Evolutionary conservation across 2,329 filamentous ascomycete species (phyloP), one percentile per base, ranked within the genome.

Genomic region (Aureobasidium sp.): DNA sequence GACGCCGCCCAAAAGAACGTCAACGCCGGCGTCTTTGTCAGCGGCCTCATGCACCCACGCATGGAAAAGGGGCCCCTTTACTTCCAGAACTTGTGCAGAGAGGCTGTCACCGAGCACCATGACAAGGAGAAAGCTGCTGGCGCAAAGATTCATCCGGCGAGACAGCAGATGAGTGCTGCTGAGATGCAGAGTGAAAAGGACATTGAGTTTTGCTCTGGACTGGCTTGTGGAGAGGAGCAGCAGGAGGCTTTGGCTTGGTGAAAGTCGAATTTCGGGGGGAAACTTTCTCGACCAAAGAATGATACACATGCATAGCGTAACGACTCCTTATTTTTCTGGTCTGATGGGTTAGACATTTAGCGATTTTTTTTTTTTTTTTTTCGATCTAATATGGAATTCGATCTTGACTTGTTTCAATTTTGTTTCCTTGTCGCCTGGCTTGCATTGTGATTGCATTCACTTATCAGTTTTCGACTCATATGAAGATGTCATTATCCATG

Each of bases 1-100:
- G 75, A 79, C 66, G 78, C 78, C 14, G 79, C 82, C 1, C 84
- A 87, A 69, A 78, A 77, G 70, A 87, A 87, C 70, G 77, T 87
- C 67, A 82, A 84, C 69, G 77, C 81, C 0, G 83, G 84, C 8
- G 78, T 86, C 57, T 87, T 86, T 63, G 74, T 84, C 69, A 86
- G 83, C 67, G 85, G 85, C 58, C 81, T 86, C 69, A 74, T 87
- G 71, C 84, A 87, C 69, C 84, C 84, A 0, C 75, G 77, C 55
- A 79, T 82, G 71, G 85, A 87, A 70, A 81, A 84, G 49, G 63
- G 47, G 14, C 63, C 63, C 5, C 37, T 62, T 3, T 82, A 77
- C 70, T 84, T 85, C 76, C 82, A 84, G 72, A 76, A 76, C 49
- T 69, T 71, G 2, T 75, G 80, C n/a, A 77, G 82, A 1, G 77